Evolutionary conservation across 1,284 basidiomycete genomes (phyloP).

Genomic region (Psilocybe mexicana): DNA sequence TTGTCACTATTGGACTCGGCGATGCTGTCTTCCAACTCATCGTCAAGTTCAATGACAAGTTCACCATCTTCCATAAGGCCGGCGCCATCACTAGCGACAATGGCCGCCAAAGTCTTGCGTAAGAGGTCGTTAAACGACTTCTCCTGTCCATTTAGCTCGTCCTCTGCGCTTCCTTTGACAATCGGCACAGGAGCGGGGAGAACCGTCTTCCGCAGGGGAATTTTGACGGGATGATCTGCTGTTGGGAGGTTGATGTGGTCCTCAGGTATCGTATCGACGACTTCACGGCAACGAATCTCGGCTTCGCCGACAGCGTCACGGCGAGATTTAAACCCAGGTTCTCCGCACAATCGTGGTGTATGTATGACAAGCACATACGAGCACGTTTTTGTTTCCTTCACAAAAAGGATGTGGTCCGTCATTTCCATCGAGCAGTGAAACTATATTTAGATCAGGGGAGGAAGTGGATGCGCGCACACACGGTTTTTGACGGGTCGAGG

Average conservation of each 20-base stretch:
- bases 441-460: constrained; percentile 40
- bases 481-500: constrained; percentile 16
- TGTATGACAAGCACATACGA: constrained; percentile 91
- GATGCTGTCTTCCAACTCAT: constrained; percentile 42
- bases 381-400: constrained; percentile 90
- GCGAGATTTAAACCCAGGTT: constrained; percentile 85
- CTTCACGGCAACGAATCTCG: constrained; percentile 73
- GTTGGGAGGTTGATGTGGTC: constrained; percentile 41
- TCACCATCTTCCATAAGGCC: constrained; percentile 40
- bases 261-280: constrained; percentile 47
- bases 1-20: constrained; percentile 34
- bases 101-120: constrained; percentile 43
- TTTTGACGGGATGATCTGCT: constrained; percentile 56
- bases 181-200: constrained; percentile 42
- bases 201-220: constrained; percentile 48
- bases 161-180: constrained; percentile 24
- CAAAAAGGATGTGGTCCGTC: constrained; percentile 82
- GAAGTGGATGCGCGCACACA: constrained; percentile 12
- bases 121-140: constrained; percentile 35
- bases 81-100: constrained; percentile 32
- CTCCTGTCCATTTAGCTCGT: constrained; percentile 27
- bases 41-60: constrained; percentile 57
- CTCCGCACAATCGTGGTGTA: constrained; percentile 87
- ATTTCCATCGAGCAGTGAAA: constrained; percentile 95
- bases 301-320: constrained; percentile 66